Evolutionary conservation across 768 basidiomycete species (phyloP).

Genomic region (Mycena floridula): DNA sequence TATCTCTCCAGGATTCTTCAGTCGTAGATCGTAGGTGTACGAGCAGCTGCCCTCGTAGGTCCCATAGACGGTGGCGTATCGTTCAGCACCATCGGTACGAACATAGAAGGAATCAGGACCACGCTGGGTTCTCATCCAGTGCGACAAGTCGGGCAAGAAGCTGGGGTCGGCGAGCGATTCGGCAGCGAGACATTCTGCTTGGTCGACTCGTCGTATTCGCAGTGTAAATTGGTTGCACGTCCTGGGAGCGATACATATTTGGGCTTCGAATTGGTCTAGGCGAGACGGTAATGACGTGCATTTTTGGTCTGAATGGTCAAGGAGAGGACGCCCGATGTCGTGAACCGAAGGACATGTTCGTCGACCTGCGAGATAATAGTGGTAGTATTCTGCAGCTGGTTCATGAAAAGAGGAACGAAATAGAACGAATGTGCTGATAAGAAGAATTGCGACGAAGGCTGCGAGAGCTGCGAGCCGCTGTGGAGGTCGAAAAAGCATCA

Average conservation of each 20-base stretch:
- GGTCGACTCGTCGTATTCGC: not conserved
- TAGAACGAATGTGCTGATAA: too few species aligned
- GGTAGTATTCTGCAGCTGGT: too few species aligned
- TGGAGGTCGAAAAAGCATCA: too few species aligned
- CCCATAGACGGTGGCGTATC: not conserved
- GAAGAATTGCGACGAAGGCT: too few species aligned
- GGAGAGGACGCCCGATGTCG: too few species aligned
- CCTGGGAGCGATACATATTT: not conserved
- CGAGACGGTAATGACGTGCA: not conserved
- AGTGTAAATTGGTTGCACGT: not conserved
- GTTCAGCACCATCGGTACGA: not conserved
- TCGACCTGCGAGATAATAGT: too few species aligned
- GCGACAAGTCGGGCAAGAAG: not conserved
- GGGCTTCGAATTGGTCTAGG: not conserved
- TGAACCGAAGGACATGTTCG: too few species aligned
- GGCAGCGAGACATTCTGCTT: not conserved
- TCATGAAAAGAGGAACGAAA: too few species aligned
- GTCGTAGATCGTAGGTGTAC: not conserved
- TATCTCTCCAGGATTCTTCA: not conserved
- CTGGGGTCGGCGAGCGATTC: not conserved
- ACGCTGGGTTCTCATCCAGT: not conserved
- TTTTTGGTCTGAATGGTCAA: too few species aligned
- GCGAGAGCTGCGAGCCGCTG: too few species aligned
- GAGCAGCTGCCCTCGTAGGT: not conserved
- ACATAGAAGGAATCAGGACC: slow-evolving; percentile 1